Evolutionary conservation across 352 stramenopile species (phyloP), one percentile per base, ranked within the genome.

Genomic region (Phytophthora citrophthora): DNA sequence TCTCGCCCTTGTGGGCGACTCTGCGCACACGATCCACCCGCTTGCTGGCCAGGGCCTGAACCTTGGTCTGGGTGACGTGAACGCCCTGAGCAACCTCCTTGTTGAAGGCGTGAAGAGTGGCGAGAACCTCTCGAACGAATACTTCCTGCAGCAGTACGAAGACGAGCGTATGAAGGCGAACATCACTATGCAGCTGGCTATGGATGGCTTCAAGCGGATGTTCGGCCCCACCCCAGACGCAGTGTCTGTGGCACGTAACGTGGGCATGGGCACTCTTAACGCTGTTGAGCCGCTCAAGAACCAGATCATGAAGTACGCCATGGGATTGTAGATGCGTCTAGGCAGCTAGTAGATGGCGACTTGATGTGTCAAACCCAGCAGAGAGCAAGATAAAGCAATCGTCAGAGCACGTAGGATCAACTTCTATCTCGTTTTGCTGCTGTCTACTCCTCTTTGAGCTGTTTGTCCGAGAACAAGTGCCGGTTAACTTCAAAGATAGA

Each of bases 21-120:
- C 96, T 6, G 96, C 96, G 27, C 96, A 99, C 81, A 96, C 94
- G 40, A 95, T 99, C 54, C 96, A 99, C 79, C 96, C 96, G 31
- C 93, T 99, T 60, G 96, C 96, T 3, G 96, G 96, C 39, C 96
- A 99, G 78, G 95, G 95, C 9, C 77, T 99, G 41, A 99, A 99
- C 85, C 76, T 99, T 44, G 96, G 96, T 13, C 73, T 99, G 23
- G 90, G 77, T 36, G 96, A 98, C 76, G 94, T 97, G 6, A 58
- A 90, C 40, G 78, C 84, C 69, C 79, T 98, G 26, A 76, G 79
- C 34, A 52, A 82, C 43, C 61, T 93, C 49, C 76, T 98, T 12
- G 61, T 84, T 3, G 83, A 95, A 18, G 90, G 86, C 36, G 78
- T 96, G 53, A 79, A 85, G 69, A 80, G 75, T 36, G 93, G 93